Conservation (phyloP, 129 eudicot species). For the Solidago caesia region DNA sequence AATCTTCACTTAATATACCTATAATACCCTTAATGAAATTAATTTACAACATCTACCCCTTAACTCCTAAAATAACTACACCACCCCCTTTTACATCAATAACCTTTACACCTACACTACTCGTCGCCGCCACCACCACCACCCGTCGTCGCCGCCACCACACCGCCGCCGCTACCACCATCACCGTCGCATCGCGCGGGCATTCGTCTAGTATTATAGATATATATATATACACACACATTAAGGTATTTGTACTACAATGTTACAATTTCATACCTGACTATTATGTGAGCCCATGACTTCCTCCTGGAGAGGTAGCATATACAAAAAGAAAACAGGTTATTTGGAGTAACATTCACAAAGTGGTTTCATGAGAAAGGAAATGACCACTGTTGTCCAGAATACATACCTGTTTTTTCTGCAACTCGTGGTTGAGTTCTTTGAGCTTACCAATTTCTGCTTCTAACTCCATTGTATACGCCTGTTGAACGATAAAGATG, state of each 20-base stretch:
- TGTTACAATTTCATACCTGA: conserved; percentile 43
- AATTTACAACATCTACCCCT: too few species aligned
- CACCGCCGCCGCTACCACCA: too few species aligned
- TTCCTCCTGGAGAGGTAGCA: conserved; percentile 51
- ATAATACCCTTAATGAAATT: too few species aligned
- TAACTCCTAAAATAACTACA: too few species aligned
- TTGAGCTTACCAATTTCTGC: conserved; percentile 77
- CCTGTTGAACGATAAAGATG: conserved; percentile 39
- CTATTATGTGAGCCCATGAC: conserved; percentile 57
- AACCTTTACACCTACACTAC: too few species aligned
- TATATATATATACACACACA: not conserved
- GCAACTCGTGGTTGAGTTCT: conserved; percentile 64
- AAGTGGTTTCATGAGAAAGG: not conserved
- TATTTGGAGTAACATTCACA: conserved; percentile 14
- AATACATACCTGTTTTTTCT: conserved; percentile 59
- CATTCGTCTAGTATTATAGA: not conserved
- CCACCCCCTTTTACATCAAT: too few species aligned
- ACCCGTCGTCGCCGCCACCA: too few species aligned
- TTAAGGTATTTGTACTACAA: not conserved
- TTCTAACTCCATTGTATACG: conserved; percentile 80
- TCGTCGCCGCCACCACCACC: too few species aligned
- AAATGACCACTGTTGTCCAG: not conserved
- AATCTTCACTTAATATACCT: too few species aligned
- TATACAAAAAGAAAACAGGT: conserved; percentile 9
- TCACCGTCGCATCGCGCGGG: too few species aligned